phyloP scores from a whole-genome alignment of 768 basidiomycete genomes.

The Leccinum variicolor region DNA sequence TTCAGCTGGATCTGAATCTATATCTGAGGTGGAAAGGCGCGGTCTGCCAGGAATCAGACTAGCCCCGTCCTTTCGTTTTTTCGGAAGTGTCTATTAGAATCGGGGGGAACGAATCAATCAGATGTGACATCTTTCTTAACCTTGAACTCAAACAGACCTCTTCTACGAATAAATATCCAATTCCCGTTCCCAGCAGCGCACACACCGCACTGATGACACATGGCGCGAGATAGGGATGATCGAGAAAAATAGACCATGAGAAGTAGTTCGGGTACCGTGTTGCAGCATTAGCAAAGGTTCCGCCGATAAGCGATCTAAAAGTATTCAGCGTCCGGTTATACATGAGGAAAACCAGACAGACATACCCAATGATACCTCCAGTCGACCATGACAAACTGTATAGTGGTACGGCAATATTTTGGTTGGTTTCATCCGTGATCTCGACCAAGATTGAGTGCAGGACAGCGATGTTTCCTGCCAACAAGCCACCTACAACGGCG shows the following conservation, averaged over 20 bases:
- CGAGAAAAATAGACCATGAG: slow-evolving; percentile 8
- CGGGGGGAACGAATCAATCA: not conserved
- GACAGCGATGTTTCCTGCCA: slow-evolving; percentile 8
- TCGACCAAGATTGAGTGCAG: slow-evolving; percentile 9
- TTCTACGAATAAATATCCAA: slow-evolving; percentile 4
- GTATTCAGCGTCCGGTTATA: not conserved
- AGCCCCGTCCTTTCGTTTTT: not conserved
- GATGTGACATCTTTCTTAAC: too few relatives aligned
- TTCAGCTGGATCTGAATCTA: not conserved
- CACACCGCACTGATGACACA: slow-evolving; percentile 1
- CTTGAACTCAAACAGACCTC: slow-evolving; percentile 5
- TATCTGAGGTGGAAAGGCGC: not conserved
- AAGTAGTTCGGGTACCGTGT: slow-evolving; percentile 6
- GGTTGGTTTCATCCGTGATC: slow-evolving; percentile 14
- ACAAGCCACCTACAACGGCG: slow-evolving; percentile 4
- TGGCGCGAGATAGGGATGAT: slow-evolving; percentile 6
- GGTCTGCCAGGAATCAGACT: not conserved
- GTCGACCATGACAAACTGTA: slow-evolving; percentile 11
- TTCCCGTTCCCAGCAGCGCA: not conserved
- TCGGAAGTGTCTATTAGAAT: slow-evolving; percentile 2
- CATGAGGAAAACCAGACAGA: not conserved
- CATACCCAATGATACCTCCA: slow-evolving; percentile 1
- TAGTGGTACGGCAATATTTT: slow-evolving; percentile 9
- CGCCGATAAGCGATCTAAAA: slow-evolving; percentile 8
- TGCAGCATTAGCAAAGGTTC: slow-evolving; percentile 6